phyloP scores from a whole-genome alignment of 768 basidiomycete genomes.

The Amanita pallidorosea region DNA sequence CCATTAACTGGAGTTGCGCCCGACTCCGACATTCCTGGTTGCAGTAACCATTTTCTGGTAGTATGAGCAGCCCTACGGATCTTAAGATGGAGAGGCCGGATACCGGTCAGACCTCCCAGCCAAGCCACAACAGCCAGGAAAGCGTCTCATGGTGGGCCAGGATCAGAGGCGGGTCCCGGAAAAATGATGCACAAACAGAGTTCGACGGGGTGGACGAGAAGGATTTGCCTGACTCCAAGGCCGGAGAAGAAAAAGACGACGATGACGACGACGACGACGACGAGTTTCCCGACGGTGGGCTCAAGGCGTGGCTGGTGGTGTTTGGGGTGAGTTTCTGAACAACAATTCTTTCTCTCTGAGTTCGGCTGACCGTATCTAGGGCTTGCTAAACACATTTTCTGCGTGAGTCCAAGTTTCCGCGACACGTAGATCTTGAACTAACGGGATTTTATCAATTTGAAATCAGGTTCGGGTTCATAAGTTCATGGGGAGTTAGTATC shows the following conservation, averaged over 20 bases:
- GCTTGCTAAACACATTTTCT: constrained; percentile 35
- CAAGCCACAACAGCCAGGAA: background rate
- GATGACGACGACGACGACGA: background rate
- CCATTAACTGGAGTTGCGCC: background rate
- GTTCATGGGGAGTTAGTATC: constrained; percentile 59
- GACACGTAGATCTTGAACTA: no score
- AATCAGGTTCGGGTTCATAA: constrained; percentile 54
- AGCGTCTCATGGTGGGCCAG: background rate
- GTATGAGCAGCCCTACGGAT: background rate
- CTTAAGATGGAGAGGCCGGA: background rate
- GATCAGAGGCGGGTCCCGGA: background rate
- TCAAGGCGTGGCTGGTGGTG: constrained; percentile 34
- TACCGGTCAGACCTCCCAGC: no score
- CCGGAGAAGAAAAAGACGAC: no score
- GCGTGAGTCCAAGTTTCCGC: constrained; percentile 21
- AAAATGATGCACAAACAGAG: background rate
- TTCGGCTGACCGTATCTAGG: constrained; percentile 15
- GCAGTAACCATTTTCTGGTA: no score
- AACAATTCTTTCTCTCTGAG: background rate
- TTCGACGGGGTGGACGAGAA: background rate
- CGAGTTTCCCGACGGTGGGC: constrained; percentile 31
- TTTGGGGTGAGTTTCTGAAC: constrained; percentile 22
- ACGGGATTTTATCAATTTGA: background rate
- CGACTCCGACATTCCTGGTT: background rate
- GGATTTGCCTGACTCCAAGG: background rate